phyloP scores from a whole-genome alignment of 148 eudicot species.

The Fagopyrum homotropicum region DNA sequence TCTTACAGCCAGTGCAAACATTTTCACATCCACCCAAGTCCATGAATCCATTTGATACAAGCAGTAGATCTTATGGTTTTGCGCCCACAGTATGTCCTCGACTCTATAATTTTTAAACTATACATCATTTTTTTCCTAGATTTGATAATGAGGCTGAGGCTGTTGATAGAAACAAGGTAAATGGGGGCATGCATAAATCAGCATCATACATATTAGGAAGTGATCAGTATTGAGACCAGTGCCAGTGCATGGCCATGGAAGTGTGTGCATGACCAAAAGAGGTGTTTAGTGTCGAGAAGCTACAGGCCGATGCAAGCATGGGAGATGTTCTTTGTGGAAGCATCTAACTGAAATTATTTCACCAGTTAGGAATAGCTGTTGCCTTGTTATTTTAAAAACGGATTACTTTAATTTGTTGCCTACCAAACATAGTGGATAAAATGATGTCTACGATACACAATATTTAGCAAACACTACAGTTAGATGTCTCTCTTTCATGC shows the following conservation, averaged over 20 bases:
- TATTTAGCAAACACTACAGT: background rate
- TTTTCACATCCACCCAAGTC: slow-evolving; percentile 41
- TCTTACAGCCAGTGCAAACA: slow-evolving; percentile 44
- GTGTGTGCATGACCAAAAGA: too few relatives aligned
- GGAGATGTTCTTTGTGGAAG: background rate
- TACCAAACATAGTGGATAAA: background rate
- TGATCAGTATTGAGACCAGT: too few relatives aligned
- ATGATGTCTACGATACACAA: background rate
- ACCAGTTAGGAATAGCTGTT: background rate
- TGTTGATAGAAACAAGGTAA: too few relatives aligned
- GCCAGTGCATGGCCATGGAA: too few relatives aligned
- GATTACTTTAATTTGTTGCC: background rate
- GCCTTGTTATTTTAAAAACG: background rate
- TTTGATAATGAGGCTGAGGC: too few relatives aligned
- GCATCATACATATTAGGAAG: too few relatives aligned
- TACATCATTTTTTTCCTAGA: background rate
- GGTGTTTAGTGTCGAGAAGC: too few relatives aligned
- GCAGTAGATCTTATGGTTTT: slow-evolving; percentile 44
- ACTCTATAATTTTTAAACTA: background rate
- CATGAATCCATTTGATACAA: slow-evolving; percentile 73
- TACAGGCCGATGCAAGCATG: too few relatives aligned
- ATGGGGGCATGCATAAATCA: too few relatives aligned
- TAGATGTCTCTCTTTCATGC: background rate
- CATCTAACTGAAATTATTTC: background rate
- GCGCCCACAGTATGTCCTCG: slow-evolving; percentile 44